Conservation (phyloP, 495 filamentous ascomycete genomes). For the Hyphodiscus hymeniophilus region DNA sequence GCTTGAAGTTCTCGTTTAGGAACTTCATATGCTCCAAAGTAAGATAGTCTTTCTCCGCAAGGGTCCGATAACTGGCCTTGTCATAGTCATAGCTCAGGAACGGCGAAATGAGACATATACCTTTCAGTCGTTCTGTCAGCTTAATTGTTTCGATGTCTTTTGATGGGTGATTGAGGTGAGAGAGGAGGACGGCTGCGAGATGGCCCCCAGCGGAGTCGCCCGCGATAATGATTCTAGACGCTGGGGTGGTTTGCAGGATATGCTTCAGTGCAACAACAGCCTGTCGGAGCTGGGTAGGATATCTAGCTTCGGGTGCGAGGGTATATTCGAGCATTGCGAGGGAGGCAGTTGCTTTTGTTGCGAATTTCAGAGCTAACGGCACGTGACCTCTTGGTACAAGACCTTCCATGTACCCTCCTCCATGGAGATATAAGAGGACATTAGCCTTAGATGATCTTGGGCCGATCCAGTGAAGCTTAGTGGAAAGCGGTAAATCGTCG, state of each 20-base stretch:
- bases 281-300: constrained; percentile 59
- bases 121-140: background rate
- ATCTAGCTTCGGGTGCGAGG: constrained; percentile 57
- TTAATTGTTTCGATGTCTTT: background rate
- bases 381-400: background rate
- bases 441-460: background rate
- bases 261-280: constrained; percentile 54
- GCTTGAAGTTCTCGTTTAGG: constrained; percentile 4
- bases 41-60: constrained; percentile 1
- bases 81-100: constrained; percentile 10
- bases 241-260: constrained; percentile 42
- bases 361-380: constrained; percentile 1
- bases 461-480: constrained; percentile 7
- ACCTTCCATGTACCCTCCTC: constrained; percentile 7
- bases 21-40: background rate
- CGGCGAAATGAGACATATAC: constrained; percentile 5
- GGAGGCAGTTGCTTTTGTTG: background rate
- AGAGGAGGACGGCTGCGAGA: constrained; percentile 53
- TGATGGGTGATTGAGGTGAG: constrained; percentile 28
- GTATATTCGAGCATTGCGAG: constrained; percentile 53
- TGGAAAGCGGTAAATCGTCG: background rate
- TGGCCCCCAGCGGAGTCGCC: constrained; percentile 70
- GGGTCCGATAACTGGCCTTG: constrained; percentile 3
- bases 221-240: constrained; percentile 49
- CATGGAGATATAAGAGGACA: constrained; percentile 8